Conservation (phyloP, 345 rosid genomes). For the Bruguiera parviflora region DNA sequence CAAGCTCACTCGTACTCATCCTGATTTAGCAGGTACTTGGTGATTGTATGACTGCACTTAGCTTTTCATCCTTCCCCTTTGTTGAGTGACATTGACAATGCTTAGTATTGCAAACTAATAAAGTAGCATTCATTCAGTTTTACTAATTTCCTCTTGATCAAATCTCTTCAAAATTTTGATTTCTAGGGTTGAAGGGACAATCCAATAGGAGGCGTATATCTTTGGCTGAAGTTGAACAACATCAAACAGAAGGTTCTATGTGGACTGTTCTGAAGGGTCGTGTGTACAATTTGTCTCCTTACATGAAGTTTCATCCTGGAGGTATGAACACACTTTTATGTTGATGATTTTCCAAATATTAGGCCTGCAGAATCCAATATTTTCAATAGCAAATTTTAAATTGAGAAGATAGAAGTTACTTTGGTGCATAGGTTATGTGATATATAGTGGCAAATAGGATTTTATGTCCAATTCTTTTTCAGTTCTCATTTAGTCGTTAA, state of each 20-base stretch:
- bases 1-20: constrained; percentile 67
- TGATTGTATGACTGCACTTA: neutral
- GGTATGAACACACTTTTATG: constrained; percentile 35
- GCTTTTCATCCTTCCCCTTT: neutral
- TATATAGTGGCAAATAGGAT: no score
- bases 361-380: neutral
- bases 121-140: neutral
- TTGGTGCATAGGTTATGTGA: no score
- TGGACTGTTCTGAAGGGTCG: constrained; percentile 94
- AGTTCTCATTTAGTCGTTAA: no score
- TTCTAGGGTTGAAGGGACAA: constrained; percentile 73
- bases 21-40: constrained; percentile 84
- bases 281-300: constrained; percentile 83
- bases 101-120: neutral
- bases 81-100: neutral
- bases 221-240: constrained; percentile 73
- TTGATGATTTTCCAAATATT: neutral
- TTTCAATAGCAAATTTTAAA: no score
- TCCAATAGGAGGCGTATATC: constrained; percentile 74
- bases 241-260: constrained; percentile 70
- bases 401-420: no score
- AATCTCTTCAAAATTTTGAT: neutral
- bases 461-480: no score
- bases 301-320: constrained; percentile 96
- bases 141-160: neutral